Evolutionary conservation across 768 basidiomycete species (phyloP).

Genomic region (Gloeopeniophorella convolvens): DNA sequence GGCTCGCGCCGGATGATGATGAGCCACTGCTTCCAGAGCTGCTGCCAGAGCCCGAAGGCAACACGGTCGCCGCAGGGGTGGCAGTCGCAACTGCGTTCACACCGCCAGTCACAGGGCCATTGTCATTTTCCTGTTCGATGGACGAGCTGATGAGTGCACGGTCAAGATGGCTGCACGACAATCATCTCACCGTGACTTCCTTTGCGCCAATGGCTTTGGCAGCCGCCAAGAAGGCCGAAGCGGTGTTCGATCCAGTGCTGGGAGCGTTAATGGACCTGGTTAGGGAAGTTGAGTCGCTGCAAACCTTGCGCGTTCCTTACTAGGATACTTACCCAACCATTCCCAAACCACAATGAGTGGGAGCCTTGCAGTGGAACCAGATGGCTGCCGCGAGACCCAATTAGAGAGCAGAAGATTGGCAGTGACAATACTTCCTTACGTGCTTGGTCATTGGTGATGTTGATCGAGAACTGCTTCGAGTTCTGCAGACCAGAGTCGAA

Average conservation of each 20-base stretch:
- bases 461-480: conserved; percentile 39
- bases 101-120: conserved; percentile 37
- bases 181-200: conserved; percentile 32
- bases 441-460: conserved; percentile 39
- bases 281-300: background rate
- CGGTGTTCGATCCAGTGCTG: conserved; percentile 36
- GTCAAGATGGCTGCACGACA: too few species aligned
- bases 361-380: conserved; percentile 50
- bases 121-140: conserved; percentile 30
- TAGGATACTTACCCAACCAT: conserved; percentile 37
- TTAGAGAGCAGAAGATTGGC: background rate
- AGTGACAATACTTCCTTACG: conserved; percentile 31
- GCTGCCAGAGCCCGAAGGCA: background rate
- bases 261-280: conserved; percentile 42
- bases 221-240: conserved; percentile 34
- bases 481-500: conserved; percentile 49
- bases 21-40: background rate
- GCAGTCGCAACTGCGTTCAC: conserved; percentile 22
- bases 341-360: conserved; percentile 43
- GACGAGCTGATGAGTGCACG: background rate
- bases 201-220: conserved; percentile 33
- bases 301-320: background rate
- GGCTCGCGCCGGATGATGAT: background rate
- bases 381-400: conserved; percentile 33
- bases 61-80: conserved; percentile 4